phyloP scores from a whole-genome alignment of 768 basidiomycete species.

The Suillus luteus region DNA sequence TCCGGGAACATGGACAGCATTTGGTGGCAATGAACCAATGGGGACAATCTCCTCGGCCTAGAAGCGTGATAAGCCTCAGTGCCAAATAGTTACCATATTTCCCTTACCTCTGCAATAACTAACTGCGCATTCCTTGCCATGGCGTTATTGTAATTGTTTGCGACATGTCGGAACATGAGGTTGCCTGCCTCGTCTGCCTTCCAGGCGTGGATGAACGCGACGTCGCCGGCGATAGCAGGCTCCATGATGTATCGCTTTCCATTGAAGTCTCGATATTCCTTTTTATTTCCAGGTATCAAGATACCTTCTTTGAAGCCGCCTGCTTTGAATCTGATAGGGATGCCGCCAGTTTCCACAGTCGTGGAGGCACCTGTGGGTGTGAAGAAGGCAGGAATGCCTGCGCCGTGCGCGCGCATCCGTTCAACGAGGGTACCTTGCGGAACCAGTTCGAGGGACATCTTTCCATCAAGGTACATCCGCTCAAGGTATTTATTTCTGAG shows the following conservation, averaged over 20 bases:
- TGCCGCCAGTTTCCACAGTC: constrained; percentile 69
- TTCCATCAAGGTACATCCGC: constrained; percentile 68
- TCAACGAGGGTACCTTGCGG: constrained; percentile 88
- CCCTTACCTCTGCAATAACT: constrained; percentile 76
- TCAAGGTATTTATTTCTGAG: constrained; percentile 80
- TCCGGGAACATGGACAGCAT: constrained; percentile 77
- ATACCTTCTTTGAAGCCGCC: constrained; percentile 67
- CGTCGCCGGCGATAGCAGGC: constrained; percentile 69
- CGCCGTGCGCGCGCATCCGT: constrained; percentile 78
- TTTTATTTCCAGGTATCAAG: constrained; percentile 64
- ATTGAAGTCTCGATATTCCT: constrained; percentile 69
- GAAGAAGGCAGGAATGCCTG: constrained; percentile 84
- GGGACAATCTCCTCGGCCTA: constrained; percentile 87
- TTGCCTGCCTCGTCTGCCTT: constrained; percentile 87
- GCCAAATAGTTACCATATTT: background rate
- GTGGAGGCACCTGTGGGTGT: constrained; percentile 84
- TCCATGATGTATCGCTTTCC: constrained; percentile 77
- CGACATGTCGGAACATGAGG: constrained; percentile 81
- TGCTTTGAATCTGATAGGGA: constrained; percentile 71
- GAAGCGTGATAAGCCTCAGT: background rate
- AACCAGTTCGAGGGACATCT: constrained; percentile 79
- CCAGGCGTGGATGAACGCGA: constrained; percentile 83
- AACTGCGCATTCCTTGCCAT: constrained; percentile 85
- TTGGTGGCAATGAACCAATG: constrained; percentile 72
- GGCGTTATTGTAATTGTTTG: constrained; percentile 78